Percentiles rank a stretch among this genome's conserved stretches.
phyloP scores from a whole-genome alignment of 768 basidiomycete genomes.

The Boletus fagicola region DNA sequence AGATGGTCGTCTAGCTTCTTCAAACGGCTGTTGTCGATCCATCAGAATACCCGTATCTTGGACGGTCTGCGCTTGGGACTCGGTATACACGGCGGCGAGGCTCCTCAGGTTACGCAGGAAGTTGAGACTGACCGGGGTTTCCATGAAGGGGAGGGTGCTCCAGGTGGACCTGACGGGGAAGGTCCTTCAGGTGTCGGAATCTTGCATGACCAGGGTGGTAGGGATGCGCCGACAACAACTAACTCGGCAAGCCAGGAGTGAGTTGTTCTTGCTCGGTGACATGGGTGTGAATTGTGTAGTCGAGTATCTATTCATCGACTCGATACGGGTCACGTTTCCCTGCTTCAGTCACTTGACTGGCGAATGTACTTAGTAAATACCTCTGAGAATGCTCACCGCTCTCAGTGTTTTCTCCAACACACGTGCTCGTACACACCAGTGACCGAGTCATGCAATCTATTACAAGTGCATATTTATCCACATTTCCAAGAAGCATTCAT shows the following conservation, averaged over 20 bases:
- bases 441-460: not conserved
- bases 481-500: constrained; percentile 4
- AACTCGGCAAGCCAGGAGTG: not conserved
- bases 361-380: not conserved
- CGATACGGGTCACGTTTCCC: not conserved
- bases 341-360: not conserved
- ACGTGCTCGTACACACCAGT: not conserved
- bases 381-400: not conserved
- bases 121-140: not conserved
- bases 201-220: not conserved
- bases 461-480: not conserved
- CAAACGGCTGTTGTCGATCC: not conserved
- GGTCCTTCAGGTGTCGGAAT: not conserved
- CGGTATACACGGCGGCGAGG: not conserved
- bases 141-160: not conserved
- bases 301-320: not conserved
- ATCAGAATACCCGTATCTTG: constrained; percentile 7
- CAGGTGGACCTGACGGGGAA: not conserved
- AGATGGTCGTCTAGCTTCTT: not conserved
- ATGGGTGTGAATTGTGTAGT: not conserved
- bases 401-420: not conserved
- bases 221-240: not conserved
- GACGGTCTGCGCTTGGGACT: not conserved
- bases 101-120: too few relatives aligned
- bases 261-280: not conserved